Evolutionary conservation across 495 filamentous ascomycete species (phyloP), one percentile per base, ranked within the genome.

Genomic region (Daldinia childiae): DNA sequence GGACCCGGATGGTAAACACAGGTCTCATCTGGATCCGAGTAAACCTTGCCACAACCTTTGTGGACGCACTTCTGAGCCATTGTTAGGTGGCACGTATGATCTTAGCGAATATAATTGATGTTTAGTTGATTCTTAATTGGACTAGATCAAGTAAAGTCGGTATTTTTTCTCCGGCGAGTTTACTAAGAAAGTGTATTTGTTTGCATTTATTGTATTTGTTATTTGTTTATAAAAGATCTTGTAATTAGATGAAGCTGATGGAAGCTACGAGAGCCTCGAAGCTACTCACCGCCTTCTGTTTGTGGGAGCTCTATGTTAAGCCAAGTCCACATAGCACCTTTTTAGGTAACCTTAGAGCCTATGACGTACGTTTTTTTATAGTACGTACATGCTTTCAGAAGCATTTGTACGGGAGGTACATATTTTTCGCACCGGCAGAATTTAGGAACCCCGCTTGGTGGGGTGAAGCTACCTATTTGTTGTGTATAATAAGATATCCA

Each of bases 41-140:
- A 99, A 29, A 83, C 78, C 85, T 97, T 99, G 74, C 91, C 92
- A 80, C 95, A 99, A 72, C 93, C 92, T 80, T 97, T 95, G 82
- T 98, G 96, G 58, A 97, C 92, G 79, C 95, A 99, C 83, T 96
- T 98, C 74, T 91, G 88, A 36, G 92, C 85, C 93, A 96, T 97
- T 65, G 70, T 76, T 38, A n/a, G 48, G 61, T 9, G 17, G 45
- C 14, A 21, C 11, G 26, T 43, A 51, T 43, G 24, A 43, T 34
- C 5, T 67, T 54, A 32, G 26, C 32, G 26, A 55, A 54, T 17
- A 54, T 17, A 12, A 36, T 45, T 14, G 24, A 30, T n/a, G 4
- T 4, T 64, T 12, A 7, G 38, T 14, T 21, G 6, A 15, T 6
- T 38, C n/a, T 36, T 14, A 34, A 36, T 19, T 51, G 14, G 21